phyloP scores from a whole-genome alignment of 2,329 filamentous ascomycete species.

The Pseudopyrenochaeta lycopersici region DNA sequence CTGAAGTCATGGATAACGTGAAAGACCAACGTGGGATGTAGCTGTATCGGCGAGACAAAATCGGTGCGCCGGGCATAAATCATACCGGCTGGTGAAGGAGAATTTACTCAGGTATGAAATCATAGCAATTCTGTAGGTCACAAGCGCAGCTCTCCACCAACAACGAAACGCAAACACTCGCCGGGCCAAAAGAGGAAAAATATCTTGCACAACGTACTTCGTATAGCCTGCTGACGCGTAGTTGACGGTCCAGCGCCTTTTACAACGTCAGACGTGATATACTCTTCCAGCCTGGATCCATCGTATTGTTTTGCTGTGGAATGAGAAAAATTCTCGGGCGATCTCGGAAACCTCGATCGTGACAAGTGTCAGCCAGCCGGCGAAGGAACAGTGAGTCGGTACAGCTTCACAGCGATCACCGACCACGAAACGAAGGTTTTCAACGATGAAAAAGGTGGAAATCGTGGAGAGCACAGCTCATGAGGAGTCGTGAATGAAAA shows the following conservation, averaged over 20 bases:
- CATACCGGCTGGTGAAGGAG: no score
- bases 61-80: no score
- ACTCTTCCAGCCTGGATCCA: slow-evolving; percentile 28
- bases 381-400: not conserved
- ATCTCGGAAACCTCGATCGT: not conserved
- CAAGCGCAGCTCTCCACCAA: no score
- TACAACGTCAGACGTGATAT: slow-evolving; percentile 23
- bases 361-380: slow-evolving; percentile 1
- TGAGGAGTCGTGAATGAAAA: slow-evolving; percentile 1
- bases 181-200: not conserved
- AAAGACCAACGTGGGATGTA: no score
- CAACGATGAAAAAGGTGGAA: not conserved
- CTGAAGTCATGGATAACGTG: no score
- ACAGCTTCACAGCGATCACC: not conserved
- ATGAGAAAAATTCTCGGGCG: not conserved
- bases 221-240: slow-evolving; percentile 5
- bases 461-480: not conserved
- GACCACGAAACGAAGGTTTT: not conserved
- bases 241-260: slow-evolving; percentile 14
- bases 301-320: slow-evolving; percentile 7
- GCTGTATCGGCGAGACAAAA: no score
- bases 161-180: no score
- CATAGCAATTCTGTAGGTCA: no score
- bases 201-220: slow-evolving; percentile 22
- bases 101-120: not conserved